Base-by-base conservation (phyloP, 768 basidiomycete genomes). In the Rhodotorula kratochvilovae region DNA sequence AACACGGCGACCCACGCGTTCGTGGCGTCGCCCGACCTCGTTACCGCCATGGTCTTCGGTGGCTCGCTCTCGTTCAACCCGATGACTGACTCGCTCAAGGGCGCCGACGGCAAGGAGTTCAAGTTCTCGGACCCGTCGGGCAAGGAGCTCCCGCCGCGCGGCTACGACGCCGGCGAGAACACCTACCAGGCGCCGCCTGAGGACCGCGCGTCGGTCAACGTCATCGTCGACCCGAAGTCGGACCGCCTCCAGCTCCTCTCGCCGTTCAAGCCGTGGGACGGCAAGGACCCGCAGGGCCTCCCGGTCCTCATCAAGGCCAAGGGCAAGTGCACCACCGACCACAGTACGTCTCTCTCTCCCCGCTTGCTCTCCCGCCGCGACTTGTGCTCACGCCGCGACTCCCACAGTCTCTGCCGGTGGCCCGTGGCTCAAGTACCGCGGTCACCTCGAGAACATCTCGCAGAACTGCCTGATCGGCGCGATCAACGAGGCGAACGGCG, bases 361-460 rank as follows among this genome's bases (percentile, higher is more conserved):
- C 48, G 45, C 68, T 69, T 65, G 59, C 2, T 46, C 60, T 17
- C 4, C 23, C 74, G 92, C 95, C 13, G 54, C 81, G 92, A 95
- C 82, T 93, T 31, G 23, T 63, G n/a, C 56, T 7, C 33, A 6
- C 27, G 0, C 25, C 5, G 27, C 29, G 15, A 33, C 19, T 42
- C 10, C 36, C 10, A 31, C 54, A 76, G 74, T 78, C 81, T 90
- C 89, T 71, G 94, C 94, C 80, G 95, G 94, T 84, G 95, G 95
- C 70, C 95, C 95, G 56, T 98, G 95, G 95, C 87, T 98, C 84
- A 97, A 97, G 84, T 98, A 94, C 85, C 92, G 95, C 84, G 95
- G 95, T 73, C 95, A 98, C 82, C 88, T 97, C 79, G 86, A 96
- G 82, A 98, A 97, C 85, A 98, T 96, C 80, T 95, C 92, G 43